Evolutionary conservation across 192 early-diverging fungal species (phyloP), one percentile per base, ranked within the genome.

Genomic region (Dissophora ornata): DNA sequence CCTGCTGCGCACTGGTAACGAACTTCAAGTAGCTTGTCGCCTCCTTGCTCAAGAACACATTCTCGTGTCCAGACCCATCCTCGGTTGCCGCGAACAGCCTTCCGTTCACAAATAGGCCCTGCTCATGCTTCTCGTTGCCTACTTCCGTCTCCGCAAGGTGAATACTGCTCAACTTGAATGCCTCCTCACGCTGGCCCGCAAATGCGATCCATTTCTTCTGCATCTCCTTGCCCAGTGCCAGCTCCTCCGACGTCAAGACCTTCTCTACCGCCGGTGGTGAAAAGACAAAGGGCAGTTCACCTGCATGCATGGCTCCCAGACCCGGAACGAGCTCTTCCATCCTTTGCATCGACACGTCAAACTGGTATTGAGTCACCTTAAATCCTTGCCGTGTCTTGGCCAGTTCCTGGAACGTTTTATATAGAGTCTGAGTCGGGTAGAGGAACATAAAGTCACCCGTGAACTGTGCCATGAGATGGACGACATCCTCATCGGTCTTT

Each of bases 131-230:
- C n/a, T n/a, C n/a, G n/a, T n/a, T n/a, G n/a, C n/a, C n/a, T n/a
- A n/a, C n/a, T n/a, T n/a, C n/a, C n/a, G n/a, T n/a, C n/a, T n/a
- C n/a, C n/a, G 13, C 36, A 13, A 38, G 36, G 6, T 38, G 36
- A 13, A 13, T 38, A 13, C 13, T 13, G 7, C 36, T 13, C 36
- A 38, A 28, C 49, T 45, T 45, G 26, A 58, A 13, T 1, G 26
- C 8, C 18, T 25, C 25, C 15, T 38, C 24, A 19, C 52, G 19
- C 12, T 64, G 61, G 47, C 64, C 64, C 18, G 62, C 71, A 26
- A 74, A 66, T 16, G 22, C 40, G 19, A 65, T 46, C 62, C 71
- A 66, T 19, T 60, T 30, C 32, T 53, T 47, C 16, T 66, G 71
- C 50, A 66, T 58, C 24, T 65, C 62, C 36, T 40, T 25, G 24